Base-by-base conservation (phyloP, 768 basidiomycete species). In the Leccinum variicolor region DNA sequence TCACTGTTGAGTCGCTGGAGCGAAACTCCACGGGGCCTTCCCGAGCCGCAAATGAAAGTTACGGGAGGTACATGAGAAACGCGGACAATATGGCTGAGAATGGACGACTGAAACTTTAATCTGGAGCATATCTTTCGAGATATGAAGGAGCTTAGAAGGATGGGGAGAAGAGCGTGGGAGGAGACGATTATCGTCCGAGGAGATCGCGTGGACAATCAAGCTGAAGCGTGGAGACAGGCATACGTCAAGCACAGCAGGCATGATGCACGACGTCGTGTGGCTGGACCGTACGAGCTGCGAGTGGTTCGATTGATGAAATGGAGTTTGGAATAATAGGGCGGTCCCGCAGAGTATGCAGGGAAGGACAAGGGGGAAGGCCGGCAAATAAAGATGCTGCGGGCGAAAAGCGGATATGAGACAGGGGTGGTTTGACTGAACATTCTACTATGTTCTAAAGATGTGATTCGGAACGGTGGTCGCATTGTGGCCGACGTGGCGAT, bases 311-410 rank as follows among this genome's bases (percentile, higher is more conserved):
- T 19, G 19, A 54, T 58, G 23, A 51, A 56, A 41, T 33, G 14
- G 15, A n/a, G 34, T 47, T 48, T 54, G 60, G 54, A 41, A 53
- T 43, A 49, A 50, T 31, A 36, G 64, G 54, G 15, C 67, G 68
- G 68, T 54, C 51, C 68, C 68, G 68, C 56, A 17, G 61, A 41
- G 1, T 2, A 43, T 36, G 57, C 64, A 55, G 58, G 55, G 63
- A 17, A 50, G 17, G 48, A 43, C 31, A n/a, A 28, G 43, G 45
- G 23, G 49, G 36, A 29, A 7, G 13, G 45, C 25, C 51, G 61
- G 57, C 19, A 34, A 63, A 56, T 63, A 51, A 49, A 29, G 14
- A 51, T 48, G 34, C 63, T 64, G 60, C 60, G 60, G 47, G 28
- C n/a, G 33, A 39, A 34, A 6, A 25, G 53, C 61, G 60, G 63